Evolutionary conservation across 495 filamentous ascomycete genomes (phyloP), one percentile per base, ranked within the genome.

Genomic region (Talaromyces borbonicus): DNA sequence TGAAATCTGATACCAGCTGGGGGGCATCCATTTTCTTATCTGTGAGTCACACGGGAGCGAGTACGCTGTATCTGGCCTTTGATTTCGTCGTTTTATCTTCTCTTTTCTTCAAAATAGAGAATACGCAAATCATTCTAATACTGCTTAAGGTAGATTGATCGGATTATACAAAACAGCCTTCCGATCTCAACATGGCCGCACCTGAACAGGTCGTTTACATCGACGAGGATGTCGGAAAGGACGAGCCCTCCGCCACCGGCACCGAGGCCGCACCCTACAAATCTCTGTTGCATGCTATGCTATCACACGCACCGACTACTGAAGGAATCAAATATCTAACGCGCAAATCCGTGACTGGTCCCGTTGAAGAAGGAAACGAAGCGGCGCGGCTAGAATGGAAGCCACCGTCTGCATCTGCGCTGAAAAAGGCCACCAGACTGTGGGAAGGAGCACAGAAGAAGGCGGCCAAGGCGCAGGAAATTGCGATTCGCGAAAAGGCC

Each of bases 351-450:
- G 73, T 77, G 61, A 64, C 59, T 12, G 65, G 68, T 37, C 62
- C 65, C 8, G 47, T 41, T 16, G 38, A 41, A 24, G 20, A 42
- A n/a, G 69, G 74, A 42, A 80, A 81, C 51, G 69, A 69, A 31
- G 65, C 64, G 6, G 60, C 65, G 26, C 69, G 71, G 41, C 52
- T 74, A 50, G 75, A 82, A 51, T 95, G 84, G 83, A 87, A 90
- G 62, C 78, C 84, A 43, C 82, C 83, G 5, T 81, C 86, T 35
- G 90, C 90, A 70, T 80, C 79, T 35, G 86, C 86, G 18, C 53
- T 85, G 57, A 93, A 92, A 73, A 92, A 93, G 68, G 81, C 80
- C 19, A 73, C 75, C 62, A 81, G 79, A 61, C 76, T 78, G 41
- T 78, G 76, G 43, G 84, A 88, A 48, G 71, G 72, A 49, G 74